Evolutionary conservation across 352 stramenopile species (phyloP).

Genomic region (Phytopythium chamaehyphon): DNA sequence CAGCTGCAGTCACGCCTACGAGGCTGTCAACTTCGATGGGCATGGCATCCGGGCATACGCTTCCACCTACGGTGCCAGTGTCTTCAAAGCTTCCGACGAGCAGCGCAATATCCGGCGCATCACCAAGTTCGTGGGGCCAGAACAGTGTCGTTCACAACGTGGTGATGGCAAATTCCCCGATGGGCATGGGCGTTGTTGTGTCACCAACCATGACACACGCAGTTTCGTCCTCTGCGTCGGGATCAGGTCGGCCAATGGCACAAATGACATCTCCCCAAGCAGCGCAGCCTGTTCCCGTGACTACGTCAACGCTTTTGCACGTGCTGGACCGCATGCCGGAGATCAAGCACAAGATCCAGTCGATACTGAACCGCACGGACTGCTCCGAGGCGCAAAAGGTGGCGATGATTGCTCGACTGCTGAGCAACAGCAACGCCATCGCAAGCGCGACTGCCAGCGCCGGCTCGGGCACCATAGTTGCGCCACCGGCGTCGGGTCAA

Average conservation of each 20-base stretch:
- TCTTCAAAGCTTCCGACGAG: conserved; percentile 7
- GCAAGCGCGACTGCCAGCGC: conserved; percentile 29
- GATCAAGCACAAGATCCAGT: conserved; percentile 90
- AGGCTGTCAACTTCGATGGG: conserved; percentile 5
- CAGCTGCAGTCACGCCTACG: neutral
- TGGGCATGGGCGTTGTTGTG: conserved; percentile 9
- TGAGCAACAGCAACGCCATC: conserved; percentile 85
- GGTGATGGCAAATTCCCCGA: conserved; percentile 5
- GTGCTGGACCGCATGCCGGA: conserved; percentile 84
- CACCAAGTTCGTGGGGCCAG: neutral
- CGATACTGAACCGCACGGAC: conserved; percentile 77
- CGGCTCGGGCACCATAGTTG: neutral
- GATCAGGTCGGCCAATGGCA: conserved; percentile 1
- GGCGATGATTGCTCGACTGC: conserved; percentile 78
- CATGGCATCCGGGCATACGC: conserved; percentile 2
- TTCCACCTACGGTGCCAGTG: conserved; percentile 9
- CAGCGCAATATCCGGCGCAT: conserved; percentile 2
- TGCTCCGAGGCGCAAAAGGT: conserved; percentile 88
- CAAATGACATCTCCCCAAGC: conserved; percentile 2
- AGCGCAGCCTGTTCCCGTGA: conserved; percentile 54
- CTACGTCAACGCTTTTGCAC: conserved; percentile 72
- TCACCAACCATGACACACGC: neutral
- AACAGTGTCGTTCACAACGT: conserved; percentile 3
- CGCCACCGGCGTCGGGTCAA: neutral
- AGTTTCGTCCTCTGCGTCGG: neutral